Conservation (phyloP, 2,329 filamentous ascomycete genomes). For the Claviceps pusilla region DNA sequence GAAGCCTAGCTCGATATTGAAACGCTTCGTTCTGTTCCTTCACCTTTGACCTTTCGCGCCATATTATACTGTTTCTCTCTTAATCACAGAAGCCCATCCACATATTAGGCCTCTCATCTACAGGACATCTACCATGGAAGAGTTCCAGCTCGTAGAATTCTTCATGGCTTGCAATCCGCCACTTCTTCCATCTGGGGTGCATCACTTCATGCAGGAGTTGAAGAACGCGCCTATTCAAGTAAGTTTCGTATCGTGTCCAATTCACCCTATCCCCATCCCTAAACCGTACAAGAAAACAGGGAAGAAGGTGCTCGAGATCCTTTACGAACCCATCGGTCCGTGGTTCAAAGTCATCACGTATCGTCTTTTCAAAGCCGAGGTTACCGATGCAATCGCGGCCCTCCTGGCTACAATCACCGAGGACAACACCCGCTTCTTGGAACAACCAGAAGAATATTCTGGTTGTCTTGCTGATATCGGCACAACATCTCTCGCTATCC, state of each 20-base stretch:
- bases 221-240: background rate
- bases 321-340: slow-evolving; percentile 21
- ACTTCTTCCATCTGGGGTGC: slow-evolving; percentile 16
- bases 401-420: slow-evolving; percentile 9
- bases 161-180: slow-evolving; percentile 22
- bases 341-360: slow-evolving; percentile 20
- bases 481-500: background rate
- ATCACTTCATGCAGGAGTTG: slow-evolving; percentile 10
- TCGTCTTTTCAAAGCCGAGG: slow-evolving; percentile 1
- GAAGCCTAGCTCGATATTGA: too few relatives aligned
- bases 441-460: background rate
- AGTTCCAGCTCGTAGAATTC: slow-evolving; percentile 12
- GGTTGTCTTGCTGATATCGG: background rate
- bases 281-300: background rate
- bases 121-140: background rate
- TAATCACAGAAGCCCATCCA: too few relatives aligned
- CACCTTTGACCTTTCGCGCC: too few relatives aligned
- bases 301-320: slow-evolving; percentile 14
- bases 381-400: slow-evolving; percentile 10
- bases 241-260: background rate
- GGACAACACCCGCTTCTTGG: background rate
- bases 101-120: too few relatives aligned
- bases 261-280: background rate
- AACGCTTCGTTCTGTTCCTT: too few relatives aligned
- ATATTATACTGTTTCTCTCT: too few relatives aligned